Evolutionary conservation across 164 flowering plant species (phyloP).

Genomic region (Protea cynaroides): DNA sequence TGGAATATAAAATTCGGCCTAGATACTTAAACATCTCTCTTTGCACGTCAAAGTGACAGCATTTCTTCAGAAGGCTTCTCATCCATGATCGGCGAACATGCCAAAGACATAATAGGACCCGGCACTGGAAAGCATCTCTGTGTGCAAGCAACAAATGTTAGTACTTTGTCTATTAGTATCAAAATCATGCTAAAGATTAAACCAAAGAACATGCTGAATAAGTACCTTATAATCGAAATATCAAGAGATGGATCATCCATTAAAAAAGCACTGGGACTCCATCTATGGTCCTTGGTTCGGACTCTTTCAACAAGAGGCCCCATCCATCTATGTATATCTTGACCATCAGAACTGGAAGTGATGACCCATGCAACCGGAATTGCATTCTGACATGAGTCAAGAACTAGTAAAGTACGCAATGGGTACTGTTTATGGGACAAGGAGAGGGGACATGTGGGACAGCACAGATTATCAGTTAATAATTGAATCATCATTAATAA

Average conservation of each 20-base stretch:
- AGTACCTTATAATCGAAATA: conserved; percentile 30
- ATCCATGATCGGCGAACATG: conserved; percentile 49
- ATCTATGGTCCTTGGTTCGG: conserved; percentile 36
- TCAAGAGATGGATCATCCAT: conserved; percentile 43
- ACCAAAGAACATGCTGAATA: not conserved
- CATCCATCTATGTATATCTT: conserved; percentile 35
- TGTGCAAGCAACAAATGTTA: conserved; percentile 11
- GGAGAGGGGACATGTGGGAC: not conserved
- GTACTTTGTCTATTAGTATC: not conserved
- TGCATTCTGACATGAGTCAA: conserved; percentile 44
- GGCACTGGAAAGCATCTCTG: conserved; percentile 49
- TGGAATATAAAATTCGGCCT: conserved; percentile 37
- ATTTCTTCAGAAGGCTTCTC: conserved; percentile 36
- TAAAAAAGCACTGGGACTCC: conserved; percentile 38
- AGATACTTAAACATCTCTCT: conserved; percentile 46
- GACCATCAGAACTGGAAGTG: conserved; percentile 26
- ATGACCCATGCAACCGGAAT: conserved; percentile 64
- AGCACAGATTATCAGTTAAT: conserved; percentile 2
- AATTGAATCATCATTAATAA: not conserved
- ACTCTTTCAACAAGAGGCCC: conserved; percentile 34
- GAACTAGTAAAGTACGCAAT: conserved; percentile 39
- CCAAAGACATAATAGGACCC: conserved; percentile 44
- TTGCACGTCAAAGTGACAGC: conserved; percentile 42
- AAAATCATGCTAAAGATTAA: not conserved
- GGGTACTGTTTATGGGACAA: conserved; percentile 29